Conservation (phyloP, 2,329 filamentous ascomycete genomes). For the Ceratocystis lukuohia region DNA sequence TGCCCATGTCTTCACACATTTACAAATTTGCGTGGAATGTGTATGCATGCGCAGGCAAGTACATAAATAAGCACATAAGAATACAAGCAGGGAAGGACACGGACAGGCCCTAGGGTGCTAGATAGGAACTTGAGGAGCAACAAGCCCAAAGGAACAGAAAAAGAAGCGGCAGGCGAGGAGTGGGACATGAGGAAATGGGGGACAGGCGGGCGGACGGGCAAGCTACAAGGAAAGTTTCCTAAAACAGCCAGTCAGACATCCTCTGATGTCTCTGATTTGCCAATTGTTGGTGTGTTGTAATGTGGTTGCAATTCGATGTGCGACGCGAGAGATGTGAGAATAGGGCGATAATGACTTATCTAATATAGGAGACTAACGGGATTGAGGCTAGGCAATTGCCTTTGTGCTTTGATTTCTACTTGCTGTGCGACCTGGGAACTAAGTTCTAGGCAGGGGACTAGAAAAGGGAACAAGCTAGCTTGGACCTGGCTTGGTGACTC, state of each 20-base stretch:
- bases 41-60: not conserved
- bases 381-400: not conserved
- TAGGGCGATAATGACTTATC: not conserved
- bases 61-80: not conserved
- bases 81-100: not conserved
- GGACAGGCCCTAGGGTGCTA: not conserved
- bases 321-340: not conserved
- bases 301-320: not conserved
- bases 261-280: not conserved
- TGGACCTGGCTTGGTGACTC: not conserved
- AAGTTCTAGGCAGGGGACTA: not conserved
- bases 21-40: not conserved
- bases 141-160: not conserved
- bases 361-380: not conserved
- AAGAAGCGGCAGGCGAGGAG: not conserved
- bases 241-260: not conserved
- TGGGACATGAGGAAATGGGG: not conserved
- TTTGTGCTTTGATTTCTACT: not conserved
- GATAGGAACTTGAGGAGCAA: not conserved
- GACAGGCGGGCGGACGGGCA: not conserved
- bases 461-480: not conserved
- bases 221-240: not conserved
- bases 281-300: not conserved
- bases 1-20: not conserved
- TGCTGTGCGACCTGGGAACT: not conserved